A percentile compares a stretch with the other conserved stretches of the same genome.
These are phyloP conservation scores for Orbilia javanica DNA, from an alignment of 2,329 filamentous ascomycete species.

Conservation along the genomic window DNA sequence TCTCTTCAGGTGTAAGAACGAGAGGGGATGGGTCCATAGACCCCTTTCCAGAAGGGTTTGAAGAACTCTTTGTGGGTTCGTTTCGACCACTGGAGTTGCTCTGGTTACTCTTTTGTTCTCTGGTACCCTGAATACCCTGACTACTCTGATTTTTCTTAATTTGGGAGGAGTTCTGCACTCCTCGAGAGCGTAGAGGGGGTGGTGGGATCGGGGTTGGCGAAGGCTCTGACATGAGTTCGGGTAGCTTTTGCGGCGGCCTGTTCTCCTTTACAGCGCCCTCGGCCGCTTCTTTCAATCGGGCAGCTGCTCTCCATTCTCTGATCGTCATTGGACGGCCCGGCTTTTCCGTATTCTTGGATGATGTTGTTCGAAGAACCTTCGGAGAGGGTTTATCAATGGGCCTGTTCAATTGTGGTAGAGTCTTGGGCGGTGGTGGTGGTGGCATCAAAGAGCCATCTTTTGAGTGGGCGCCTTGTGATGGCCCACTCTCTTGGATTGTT, in stretches of 20 bases:
- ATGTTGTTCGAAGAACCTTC: background rate
- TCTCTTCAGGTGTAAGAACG: background rate
- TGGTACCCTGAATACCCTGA: no score
- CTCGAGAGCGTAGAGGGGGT: background rate
- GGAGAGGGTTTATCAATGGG: background rate
- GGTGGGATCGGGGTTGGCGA: background rate
- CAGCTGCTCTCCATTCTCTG: conserved; percentile 7
- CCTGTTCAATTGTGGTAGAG: background rate
- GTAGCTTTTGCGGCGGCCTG: background rate
- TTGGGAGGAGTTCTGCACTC: background rate
- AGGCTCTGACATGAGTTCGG: background rate
- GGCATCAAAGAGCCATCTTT: background rate
- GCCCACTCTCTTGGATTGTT: background rate
- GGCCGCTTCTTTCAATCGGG: background rate
- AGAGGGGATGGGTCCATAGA: background rate
- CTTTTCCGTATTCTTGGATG: background rate
- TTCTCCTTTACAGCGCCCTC: background rate
- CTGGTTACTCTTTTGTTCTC: background rate
- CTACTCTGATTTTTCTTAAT: background rate
- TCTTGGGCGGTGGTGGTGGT: background rate
- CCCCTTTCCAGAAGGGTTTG: background rate
- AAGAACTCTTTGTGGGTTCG: background rate
- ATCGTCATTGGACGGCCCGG: background rate
- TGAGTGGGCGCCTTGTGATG: background rate
- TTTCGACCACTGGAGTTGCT: no score